phyloP scores from a whole-genome alignment of 495 filamentous ascomycete genomes.

The Podospora fimiseda region DNA sequence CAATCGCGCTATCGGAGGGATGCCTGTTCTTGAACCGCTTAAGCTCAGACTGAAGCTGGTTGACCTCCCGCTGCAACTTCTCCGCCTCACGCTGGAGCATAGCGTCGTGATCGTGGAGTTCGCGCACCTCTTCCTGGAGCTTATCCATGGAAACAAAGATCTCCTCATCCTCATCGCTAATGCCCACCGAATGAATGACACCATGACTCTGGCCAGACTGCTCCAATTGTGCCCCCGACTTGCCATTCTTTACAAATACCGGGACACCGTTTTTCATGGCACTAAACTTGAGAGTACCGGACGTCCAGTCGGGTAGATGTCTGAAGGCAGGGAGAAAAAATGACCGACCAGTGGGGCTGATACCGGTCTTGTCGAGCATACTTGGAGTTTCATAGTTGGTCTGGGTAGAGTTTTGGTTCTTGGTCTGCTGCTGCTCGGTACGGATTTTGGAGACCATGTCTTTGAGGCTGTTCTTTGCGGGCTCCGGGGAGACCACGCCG shows the following conservation, averaged over 20 bases:
- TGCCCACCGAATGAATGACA: conserved; percentile 31
- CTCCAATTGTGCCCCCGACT: conserved; percentile 16
- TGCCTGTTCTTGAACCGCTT: conserved; percentile 33
- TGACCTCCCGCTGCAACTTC: conserved; percentile 41
- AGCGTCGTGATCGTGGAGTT: conserved; percentile 45
- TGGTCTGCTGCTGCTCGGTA: conserved; percentile 21
- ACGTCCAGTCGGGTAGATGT: conserved; percentile 43
- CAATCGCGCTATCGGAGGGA: conserved; percentile 37
- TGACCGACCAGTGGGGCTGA: conserved; percentile 37
- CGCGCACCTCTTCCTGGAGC: conserved; percentile 46
- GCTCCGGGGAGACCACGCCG: conserved; percentile 12
- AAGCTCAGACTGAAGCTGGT: conserved; percentile 37
- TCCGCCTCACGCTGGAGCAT: conserved; percentile 43
- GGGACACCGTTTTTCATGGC: conserved; percentile 41
- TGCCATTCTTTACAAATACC: conserved; percentile 34
- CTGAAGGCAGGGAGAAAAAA: conserved; percentile 41
- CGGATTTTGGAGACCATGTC: conserved; percentile 29
- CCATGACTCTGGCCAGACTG: conserved; percentile 29
- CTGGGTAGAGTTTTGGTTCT: background rate
- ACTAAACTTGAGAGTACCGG: conserved; percentile 38
- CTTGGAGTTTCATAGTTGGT: conserved; percentile 5
- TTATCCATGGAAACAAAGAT: conserved; percentile 50
- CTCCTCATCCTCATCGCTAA: conserved; percentile 42
- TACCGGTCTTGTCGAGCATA: conserved; percentile 17
- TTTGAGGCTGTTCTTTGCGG: conserved; percentile 23